Percentiles rank a stretch among this genome's conserved stretches.
Conservation (phyloP, 306 rosid species). For the Dalbergia cochinchinensis region DNA sequence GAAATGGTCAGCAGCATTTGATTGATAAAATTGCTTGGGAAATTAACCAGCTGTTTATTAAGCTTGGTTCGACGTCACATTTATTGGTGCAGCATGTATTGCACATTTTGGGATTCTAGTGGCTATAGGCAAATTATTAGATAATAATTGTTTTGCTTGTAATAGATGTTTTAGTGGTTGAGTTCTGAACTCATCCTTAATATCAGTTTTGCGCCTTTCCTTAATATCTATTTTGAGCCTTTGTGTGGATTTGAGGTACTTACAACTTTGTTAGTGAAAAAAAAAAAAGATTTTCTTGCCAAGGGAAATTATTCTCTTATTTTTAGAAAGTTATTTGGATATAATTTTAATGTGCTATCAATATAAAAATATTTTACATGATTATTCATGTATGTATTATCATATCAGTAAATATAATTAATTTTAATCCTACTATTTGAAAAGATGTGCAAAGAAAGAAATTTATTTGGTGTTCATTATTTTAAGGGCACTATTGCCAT, state of each 20-base stretch:
- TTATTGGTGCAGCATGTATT: background rate
- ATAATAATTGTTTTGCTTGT: background rate
- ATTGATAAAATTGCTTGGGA: background rate
- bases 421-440: too few species aligned
- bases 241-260: too few species aligned
- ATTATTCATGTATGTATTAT: too few species aligned
- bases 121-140: background rate
- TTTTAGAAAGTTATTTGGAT: too few species aligned
- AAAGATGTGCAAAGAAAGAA: too few species aligned
- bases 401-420: too few species aligned
- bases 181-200: background rate
- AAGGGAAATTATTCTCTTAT: too few species aligned
- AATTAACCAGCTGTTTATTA: background rate
- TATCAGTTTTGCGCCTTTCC: constrained; percentile 4
- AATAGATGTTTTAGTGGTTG: too few species aligned
- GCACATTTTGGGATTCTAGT: background rate
- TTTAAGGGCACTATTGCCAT: too few species aligned
- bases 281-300: background rate
- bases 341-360: too few species aligned
- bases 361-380: too few species aligned
- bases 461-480: too few species aligned
- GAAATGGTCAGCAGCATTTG: background rate
- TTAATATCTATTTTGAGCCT: constrained; percentile 1
- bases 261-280: background rate
- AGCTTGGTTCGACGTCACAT: background rate